A percentile compares a stretch with the other conserved stretches of the same genome.
These are phyloP conservation scores for Gentiana dahurica DNA, from an alignment of 257 asterid genomes.

Conservation along the genomic window DNA sequence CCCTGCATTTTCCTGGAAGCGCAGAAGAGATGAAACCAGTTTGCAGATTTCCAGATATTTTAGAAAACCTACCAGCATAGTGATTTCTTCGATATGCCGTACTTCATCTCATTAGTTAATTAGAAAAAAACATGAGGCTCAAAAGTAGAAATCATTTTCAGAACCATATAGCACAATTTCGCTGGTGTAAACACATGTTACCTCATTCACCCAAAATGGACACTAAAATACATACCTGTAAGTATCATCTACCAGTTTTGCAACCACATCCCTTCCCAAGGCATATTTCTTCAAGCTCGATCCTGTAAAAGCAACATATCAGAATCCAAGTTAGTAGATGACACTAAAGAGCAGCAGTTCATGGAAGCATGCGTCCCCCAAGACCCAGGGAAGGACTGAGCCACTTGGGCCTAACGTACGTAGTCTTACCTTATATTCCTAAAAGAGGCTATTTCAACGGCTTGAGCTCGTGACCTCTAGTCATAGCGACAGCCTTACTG, in stretches of 20 bases:
- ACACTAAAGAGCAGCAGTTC: background rate
- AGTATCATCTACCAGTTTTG: conserved; percentile 80
- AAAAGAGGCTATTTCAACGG: too few relatives aligned
- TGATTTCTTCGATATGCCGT: background rate
- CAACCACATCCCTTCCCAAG: conserved; percentile 67
- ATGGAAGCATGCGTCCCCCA: background rate
- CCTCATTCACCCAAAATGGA: background rate
- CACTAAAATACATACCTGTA: conserved; percentile 44
- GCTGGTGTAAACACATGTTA: background rate
- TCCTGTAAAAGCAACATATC: conserved; percentile 36
- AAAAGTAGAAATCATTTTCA: background rate
- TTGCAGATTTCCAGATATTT: background rate
- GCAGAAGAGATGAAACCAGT: conserved; percentile 7
- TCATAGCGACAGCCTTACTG: too few relatives aligned
- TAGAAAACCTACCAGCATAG: background rate
- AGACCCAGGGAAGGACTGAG: too few relatives aligned
- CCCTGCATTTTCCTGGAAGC: conserved; percentile 81
- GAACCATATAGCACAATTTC: background rate
- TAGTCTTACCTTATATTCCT: too few relatives aligned
- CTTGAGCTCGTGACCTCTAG: too few relatives aligned
- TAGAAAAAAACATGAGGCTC: background rate
- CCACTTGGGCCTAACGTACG: too few relatives aligned
- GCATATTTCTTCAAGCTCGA: conserved; percentile 64
- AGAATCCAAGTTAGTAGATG: background rate
- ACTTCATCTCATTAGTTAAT: background rate